A percentile compares a stretch with the other conserved stretches of the same genome.
These are phyloP conservation scores for Cyclotella kingstonii DNA, from an alignment of 108 stramenopile genomes.

Conservation along the genomic window DNA sequence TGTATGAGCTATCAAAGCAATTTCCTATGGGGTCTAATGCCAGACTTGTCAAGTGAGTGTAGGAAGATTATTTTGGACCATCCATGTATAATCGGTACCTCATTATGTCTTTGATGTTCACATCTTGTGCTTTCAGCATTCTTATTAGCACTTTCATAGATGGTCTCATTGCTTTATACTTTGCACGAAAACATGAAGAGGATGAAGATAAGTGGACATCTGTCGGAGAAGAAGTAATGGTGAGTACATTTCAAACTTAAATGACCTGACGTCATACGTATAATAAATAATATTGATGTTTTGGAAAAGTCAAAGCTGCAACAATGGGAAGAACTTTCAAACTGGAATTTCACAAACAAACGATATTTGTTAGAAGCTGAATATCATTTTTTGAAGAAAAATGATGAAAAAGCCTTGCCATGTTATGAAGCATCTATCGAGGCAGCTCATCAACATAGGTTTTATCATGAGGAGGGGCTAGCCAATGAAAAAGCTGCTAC, in stretches of 20 bases:
- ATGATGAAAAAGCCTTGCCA: constrained; percentile 32
- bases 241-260: not conserved
- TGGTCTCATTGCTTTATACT: constrained; percentile 42
- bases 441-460: constrained; percentile 39
- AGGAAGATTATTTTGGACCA: not conserved
- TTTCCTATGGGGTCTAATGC: constrained; percentile 18
- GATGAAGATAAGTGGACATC: constrained; percentile 29
- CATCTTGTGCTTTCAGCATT: not conserved
- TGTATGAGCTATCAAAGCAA: constrained; percentile 16
- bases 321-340: constrained; percentile 39
- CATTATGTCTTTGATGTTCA: not conserved
- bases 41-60: constrained; percentile 15
- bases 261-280: not conserved
- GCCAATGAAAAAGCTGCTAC: constrained; percentile 49
- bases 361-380: constrained; percentile 52
- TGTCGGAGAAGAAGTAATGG: constrained; percentile 9
- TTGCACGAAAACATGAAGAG: constrained; percentile 26
- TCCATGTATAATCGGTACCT: not conserved
- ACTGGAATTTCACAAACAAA: constrained; percentile 52
- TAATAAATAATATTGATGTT: not conserved
- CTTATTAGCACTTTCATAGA: constrained; percentile 41
- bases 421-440: constrained; percentile 44
- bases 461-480: constrained; percentile 51
- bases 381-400: constrained; percentile 32
- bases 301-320: constrained; percentile 6